phyloP scores from a whole-genome alignment of 306 rosid genomes.

The Gleditsia sinensis region DNA sequence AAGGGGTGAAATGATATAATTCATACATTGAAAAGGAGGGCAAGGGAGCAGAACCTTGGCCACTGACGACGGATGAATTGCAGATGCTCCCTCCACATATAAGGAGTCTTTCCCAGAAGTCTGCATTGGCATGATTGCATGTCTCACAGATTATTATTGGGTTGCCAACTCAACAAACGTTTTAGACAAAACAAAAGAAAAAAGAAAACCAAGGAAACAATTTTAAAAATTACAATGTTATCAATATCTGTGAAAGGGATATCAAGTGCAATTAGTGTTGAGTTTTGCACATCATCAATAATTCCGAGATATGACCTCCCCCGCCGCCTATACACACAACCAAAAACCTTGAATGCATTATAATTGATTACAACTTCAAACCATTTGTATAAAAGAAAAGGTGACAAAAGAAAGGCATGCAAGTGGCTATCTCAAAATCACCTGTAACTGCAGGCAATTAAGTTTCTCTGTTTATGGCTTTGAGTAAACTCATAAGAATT shows the following conservation, averaged over 20 bases:
- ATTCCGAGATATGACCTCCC: constrained; percentile 90
- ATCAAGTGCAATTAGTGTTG: constrained; percentile 56
- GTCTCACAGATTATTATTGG: constrained; percentile 2
- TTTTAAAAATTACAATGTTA: constrained; percentile 63
- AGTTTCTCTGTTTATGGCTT: constrained; percentile 41
- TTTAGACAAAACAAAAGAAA: neutral
- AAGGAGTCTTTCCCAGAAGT: constrained; percentile 56
- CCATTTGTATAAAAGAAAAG: constrained; percentile 3
- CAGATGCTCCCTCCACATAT: constrained; percentile 91
- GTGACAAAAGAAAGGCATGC: constrained; percentile 11
- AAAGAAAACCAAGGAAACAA: constrained; percentile 17
- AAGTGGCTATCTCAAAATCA: constrained; percentile 35
- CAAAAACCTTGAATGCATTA: constrained; percentile 17
- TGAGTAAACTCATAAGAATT: constrained; percentile 79
- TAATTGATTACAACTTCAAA: neutral
- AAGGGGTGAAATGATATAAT: neutral
- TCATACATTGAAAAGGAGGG: neutral
- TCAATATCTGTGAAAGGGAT: constrained; percentile 89
- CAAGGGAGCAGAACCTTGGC: constrained; percentile 59
- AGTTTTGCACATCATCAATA: constrained; percentile 63
- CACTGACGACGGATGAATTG: constrained; percentile 68
- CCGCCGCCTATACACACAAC: constrained; percentile 59
- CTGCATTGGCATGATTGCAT: constrained; percentile 50
- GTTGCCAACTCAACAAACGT: constrained; percentile 21
- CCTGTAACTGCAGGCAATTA: constrained; percentile 91